These are phyloP conservation scores for Sporisorium scitamineum DNA, from an alignment of 1,284 basidiomycete species.

Conservation along the genomic window DNA sequence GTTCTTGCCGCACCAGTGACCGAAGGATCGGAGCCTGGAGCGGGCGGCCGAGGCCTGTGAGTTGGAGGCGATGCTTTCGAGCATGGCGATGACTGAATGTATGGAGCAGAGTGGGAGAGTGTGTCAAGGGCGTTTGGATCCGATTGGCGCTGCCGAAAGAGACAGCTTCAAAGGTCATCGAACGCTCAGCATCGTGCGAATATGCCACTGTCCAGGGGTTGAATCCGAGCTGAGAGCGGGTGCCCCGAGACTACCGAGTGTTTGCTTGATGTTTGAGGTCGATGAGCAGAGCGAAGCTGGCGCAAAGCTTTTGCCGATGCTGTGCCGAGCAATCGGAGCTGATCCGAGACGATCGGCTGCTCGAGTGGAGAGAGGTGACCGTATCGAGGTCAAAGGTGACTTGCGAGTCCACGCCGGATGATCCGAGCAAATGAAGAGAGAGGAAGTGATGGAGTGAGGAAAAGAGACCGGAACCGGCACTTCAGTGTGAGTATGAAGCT, in stretches of 20 bases:
- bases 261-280: no score
- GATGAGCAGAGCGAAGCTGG: neutral
- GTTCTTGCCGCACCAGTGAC: conserved; percentile 43
- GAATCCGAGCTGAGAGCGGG: conserved; percentile 2
- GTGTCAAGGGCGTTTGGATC: neutral
- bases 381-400: neutral
- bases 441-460: neutral
- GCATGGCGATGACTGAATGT: conserved; percentile 2
- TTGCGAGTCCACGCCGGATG: neutral
- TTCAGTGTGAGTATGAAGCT: neutral
- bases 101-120: neutral
- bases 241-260: neutral
- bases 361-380: neutral
- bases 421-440: neutral
- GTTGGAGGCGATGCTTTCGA: conserved; percentile 8
- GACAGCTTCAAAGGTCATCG: conserved; percentile 4
- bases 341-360: neutral
- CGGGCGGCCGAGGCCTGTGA: conserved; percentile 12
- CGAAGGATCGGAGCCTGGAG: conserved; percentile 15
- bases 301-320: no score
- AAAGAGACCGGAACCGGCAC: no score
- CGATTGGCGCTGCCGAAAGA: conserved; percentile 1
- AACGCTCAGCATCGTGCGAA: conserved; percentile 5
- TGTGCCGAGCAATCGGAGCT: neutral
- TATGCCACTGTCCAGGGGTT: neutral